Percentiles rank a stretch among this genome's conserved stretches.
These are phyloP conservation scores for Avena eriantha DNA, from an alignment of 176 grass and related monocot species.

Conservation along the genomic window DNA sequence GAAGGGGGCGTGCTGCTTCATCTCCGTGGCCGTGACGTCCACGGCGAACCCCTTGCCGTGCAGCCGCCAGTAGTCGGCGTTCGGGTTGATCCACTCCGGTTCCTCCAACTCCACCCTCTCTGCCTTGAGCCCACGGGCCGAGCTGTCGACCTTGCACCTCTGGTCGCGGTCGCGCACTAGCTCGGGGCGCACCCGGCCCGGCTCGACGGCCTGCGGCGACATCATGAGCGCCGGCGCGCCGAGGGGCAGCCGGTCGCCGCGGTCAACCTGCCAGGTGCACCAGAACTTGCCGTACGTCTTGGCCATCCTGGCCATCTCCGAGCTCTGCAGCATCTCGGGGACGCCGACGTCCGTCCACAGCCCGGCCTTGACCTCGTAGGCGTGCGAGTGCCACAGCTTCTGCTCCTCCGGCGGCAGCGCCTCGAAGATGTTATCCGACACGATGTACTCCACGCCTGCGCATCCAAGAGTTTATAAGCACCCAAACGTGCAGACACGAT, in stretches of 20 bases:
- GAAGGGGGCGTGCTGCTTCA: slow-evolving; percentile 59
- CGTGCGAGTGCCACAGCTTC: slow-evolving; percentile 87
- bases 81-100: slow-evolving; percentile 78
- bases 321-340: slow-evolving; percentile 63
- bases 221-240: slow-evolving; percentile 85
- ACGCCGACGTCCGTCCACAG: slow-evolving; percentile 61
- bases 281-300: slow-evolving; percentile 89
- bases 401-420: slow-evolving; percentile 66
- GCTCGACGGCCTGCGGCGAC: slow-evolving; percentile 66
- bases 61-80: slow-evolving; percentile 84
- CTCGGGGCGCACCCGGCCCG: slow-evolving; percentile 43
- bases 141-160: slow-evolving; percentile 51
- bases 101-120: slow-evolving; percentile 72
- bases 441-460: slow-evolving; percentile 81
- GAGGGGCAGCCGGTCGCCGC: slow-evolving; percentile 75
- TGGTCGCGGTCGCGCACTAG: slow-evolving; percentile 59
- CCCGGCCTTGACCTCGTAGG: slow-evolving; percentile 86
- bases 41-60: slow-evolving; percentile 78
- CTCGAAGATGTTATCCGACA: slow-evolving; percentile 68
- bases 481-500: neutral
- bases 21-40: slow-evolving; percentile 54
- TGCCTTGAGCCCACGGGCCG: slow-evolving; percentile 54
- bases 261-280: slow-evolving; percentile 94
- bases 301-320: slow-evolving; percentile 62
- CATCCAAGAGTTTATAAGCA: neutral